Evolutionary conservation across 2,329 filamentous ascomycete genomes (phyloP).

Genomic region (Botrytis sinoallii): DNA sequence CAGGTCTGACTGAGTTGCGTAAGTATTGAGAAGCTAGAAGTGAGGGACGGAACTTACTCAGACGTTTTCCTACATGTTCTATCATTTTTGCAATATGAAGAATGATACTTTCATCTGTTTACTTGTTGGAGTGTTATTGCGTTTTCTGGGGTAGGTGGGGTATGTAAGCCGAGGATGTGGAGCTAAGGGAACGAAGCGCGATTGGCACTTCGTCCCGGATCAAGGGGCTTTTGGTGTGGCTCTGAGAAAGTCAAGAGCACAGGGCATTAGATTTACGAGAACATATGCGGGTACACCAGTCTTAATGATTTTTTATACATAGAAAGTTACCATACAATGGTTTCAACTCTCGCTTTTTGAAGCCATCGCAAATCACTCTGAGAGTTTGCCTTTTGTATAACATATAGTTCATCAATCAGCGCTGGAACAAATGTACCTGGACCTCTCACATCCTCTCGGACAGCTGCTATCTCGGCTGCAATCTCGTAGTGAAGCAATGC

Average conservation of each 20-base stretch:
- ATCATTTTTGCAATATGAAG: background rate
- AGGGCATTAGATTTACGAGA: background rate
- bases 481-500: conserved; percentile 76
- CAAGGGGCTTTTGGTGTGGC: background rate
- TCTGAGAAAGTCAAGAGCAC: background rate
- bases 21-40: background rate
- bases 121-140: background rate
- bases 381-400: conserved; percentile 48
- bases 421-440: conserved; percentile 84
- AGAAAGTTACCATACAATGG: conserved; percentile 28
- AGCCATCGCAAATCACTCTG: conserved; percentile 52
- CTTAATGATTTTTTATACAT: background rate
- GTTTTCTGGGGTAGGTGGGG: conserved; percentile 16
- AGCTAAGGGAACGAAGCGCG: background rate
- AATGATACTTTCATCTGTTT: background rate
- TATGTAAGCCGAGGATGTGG: conserved; percentile 14
- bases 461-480: conserved; percentile 59
- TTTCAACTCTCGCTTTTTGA: conserved; percentile 48
- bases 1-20: conserved; percentile 1
- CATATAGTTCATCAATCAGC: conserved; percentile 71
- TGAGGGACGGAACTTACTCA: background rate
- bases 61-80: conserved; percentile 11
- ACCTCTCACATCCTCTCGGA: conserved; percentile 65
- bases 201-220: background rate
- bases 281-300: background rate